Base-by-base conservation (phyloP, 257 asterid genomes). In the Ballota nigra region DNA sequence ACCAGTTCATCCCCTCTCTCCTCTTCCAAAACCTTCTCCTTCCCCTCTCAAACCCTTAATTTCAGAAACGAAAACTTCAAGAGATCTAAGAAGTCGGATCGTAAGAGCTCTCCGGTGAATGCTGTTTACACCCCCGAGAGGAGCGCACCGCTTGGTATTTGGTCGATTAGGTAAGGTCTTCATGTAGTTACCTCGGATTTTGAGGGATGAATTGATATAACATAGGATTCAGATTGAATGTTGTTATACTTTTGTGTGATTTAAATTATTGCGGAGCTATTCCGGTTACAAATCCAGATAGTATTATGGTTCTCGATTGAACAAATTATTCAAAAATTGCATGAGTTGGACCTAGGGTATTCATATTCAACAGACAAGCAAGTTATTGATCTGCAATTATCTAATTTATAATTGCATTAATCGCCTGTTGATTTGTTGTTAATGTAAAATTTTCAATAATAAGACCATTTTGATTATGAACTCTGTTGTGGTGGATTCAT, bases 151-250 rank as follows among this genome's bases (percentile, higher is more conserved):
- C 19, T 22, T 28, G 96, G 96, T 75, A 67, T 92, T 81, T 92
- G 96, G 98, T 95, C 99, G 66, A 87, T 95, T 75, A 89, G 98
- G 99, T 93, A 66, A 47, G 43, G 29, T 8, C 10, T 64, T 53
- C 9, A 20, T 59, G 20, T 0, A 28, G 59, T 8, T 12, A 6
- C 28, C 16, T 5, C 16, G 12, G 34, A 40, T 60, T 38, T 64
- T 12, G 29, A 53, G 47, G 23, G 12, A 36, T 23, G 36, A 41
- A 7, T 40, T 40, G n/a, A 9, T 40, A 40, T 40, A 9, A 40
- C n/a, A 15, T 40, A 9, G 47, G 16, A 11, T 41, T 41, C 49
- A 41, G 49, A 41, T 41, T 41, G 49, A 12, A 4, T 33, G 13
- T 28, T 59, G 13, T 55, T 31, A 20, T 22, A 55, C 11, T 11